Evolutionary conservation across 2,329 filamentous ascomycete genomes (phyloP).

Genomic region (Phaeoacremonium minimum): DNA sequence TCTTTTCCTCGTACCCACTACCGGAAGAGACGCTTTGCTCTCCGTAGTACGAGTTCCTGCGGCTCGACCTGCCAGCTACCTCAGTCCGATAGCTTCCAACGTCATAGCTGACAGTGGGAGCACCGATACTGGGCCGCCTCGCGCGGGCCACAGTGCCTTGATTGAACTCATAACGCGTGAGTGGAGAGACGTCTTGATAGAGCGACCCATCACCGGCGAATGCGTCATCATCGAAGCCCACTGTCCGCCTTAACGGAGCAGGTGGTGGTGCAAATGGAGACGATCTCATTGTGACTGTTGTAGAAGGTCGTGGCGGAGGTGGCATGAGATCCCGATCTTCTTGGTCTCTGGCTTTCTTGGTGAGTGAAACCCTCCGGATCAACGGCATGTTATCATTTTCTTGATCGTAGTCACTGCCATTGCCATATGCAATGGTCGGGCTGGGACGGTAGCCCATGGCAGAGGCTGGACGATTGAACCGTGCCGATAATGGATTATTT

Average conservation of each 20-base stretch:
- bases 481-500: constrained; percentile 5
- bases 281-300: constrained; percentile 20
- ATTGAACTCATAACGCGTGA: constrained; percentile 23
- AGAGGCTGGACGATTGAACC: background rate
- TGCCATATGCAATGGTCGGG: too few relatives aligned
- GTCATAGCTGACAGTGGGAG: constrained; percentile 30
- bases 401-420: constrained; percentile 33
- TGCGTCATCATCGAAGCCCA: constrained; percentile 30
- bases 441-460: background rate
- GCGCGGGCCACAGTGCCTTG: constrained; percentile 9
- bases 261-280: constrained; percentile 23
- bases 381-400: constrained; percentile 29
- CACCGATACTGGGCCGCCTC: constrained; percentile 26
- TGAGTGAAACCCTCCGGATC: constrained; percentile 35
- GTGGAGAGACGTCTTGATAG: constrained; percentile 33
- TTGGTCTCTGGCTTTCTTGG: constrained; percentile 31
- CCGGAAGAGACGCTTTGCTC: constrained; percentile 24
- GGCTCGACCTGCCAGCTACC: constrained; percentile 26
- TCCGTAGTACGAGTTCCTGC: constrained; percentile 36
- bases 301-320: constrained; percentile 36
- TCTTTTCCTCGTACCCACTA: constrained; percentile 32
- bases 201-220: constrained; percentile 26
- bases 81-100: constrained; percentile 33
- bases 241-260: constrained; percentile 12
- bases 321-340: constrained; percentile 46